phyloP scores from a whole-genome alignment of 2,329 filamentous ascomycete species.

The Zymoseptoria crescenta region DNA sequence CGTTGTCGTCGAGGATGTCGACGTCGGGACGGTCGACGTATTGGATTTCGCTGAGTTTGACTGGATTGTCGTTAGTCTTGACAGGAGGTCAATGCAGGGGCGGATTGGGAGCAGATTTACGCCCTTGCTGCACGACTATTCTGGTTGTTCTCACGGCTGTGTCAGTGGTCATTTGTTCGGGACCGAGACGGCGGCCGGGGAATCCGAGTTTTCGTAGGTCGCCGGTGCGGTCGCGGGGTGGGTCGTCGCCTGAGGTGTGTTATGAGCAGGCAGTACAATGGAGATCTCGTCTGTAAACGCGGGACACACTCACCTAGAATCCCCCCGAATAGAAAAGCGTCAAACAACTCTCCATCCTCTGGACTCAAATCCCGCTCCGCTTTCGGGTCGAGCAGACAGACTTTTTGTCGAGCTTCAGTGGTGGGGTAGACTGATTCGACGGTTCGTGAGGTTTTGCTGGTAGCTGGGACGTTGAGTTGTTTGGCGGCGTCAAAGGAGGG shows the following conservation, averaged over 20 bases:
- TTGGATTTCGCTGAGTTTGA: slow-evolving; percentile 66
- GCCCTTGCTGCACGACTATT: slow-evolving; percentile 75
- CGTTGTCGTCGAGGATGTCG: slow-evolving; percentile 59
- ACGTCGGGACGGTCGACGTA: slow-evolving; percentile 88
- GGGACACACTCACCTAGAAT: slow-evolving; percentile 58
- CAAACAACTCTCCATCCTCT: slow-evolving; percentile 73
- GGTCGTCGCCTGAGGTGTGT: slow-evolving; percentile 6
- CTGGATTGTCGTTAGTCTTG: slow-evolving; percentile 39
- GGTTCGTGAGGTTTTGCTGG: slow-evolving; percentile 36
- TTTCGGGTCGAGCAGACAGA: slow-evolving; percentile 84
- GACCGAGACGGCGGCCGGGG: slow-evolving; percentile 74
- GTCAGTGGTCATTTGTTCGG: slow-evolving; percentile 97
- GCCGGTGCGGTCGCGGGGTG: slow-evolving; percentile 71
- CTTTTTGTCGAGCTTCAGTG: slow-evolving; percentile 58
- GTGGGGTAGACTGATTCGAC: slow-evolving; percentile 69
- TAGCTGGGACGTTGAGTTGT: slow-evolving; percentile 10
- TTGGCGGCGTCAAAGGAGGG: slow-evolving; percentile 48
- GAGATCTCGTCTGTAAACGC: neutral
- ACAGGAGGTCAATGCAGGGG: too few relatives aligned
- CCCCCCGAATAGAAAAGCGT: slow-evolving; percentile 90
- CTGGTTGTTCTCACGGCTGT: slow-evolving; percentile 91
- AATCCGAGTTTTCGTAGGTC: slow-evolving; percentile 93
- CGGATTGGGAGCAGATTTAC: slow-evolving; percentile 42
- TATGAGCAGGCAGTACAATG: neutral
- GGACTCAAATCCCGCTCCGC: slow-evolving; percentile 75